A percentile compares a stretch with the other conserved stretches of the same genome.
These are phyloP conservation scores for Cephalotrichum gorgonifer DNA, from an alignment of 2,329 filamentous ascomycete species.

Conservation along the genomic window DNA sequence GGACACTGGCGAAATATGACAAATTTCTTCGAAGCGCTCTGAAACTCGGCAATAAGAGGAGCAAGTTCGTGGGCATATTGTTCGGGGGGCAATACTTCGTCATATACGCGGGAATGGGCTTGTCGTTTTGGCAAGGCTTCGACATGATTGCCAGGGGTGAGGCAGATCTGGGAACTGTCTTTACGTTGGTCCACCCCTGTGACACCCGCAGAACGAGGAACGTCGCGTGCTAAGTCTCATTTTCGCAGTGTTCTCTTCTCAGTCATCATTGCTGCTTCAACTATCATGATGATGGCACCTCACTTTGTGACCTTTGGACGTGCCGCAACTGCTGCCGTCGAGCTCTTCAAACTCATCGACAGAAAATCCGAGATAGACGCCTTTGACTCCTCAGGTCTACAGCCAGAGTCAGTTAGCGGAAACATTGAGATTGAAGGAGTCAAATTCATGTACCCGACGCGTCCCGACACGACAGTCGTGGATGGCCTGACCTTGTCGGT, in stretches of 20 bases:
- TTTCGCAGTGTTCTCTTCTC: slow-evolving; percentile 37
- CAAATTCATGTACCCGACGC: slow-evolving; percentile 45
- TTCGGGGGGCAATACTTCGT: slow-evolving; percentile 35
- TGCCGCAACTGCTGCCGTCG: slow-evolving; percentile 32
- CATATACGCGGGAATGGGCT: slow-evolving; percentile 34
- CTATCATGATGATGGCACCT: slow-evolving; percentile 33
- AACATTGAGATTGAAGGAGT: slow-evolving; percentile 38
- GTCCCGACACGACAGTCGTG: slow-evolving; percentile 37
- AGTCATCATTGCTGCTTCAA: slow-evolving; percentile 32
- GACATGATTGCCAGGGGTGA: slow-evolving; percentile 32
- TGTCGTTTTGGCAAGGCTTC: slow-evolving; percentile 42
- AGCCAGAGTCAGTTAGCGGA: slow-evolving; percentile 16
- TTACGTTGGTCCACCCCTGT: slow-evolving; percentile 24
- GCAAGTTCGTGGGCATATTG: slow-evolving; percentile 28
- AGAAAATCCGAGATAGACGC: slow-evolving; percentile 31
- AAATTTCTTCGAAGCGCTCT: slow-evolving; percentile 27
- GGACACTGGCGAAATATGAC: slow-evolving; percentile 29
- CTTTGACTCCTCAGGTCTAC: slow-evolving; percentile 24
- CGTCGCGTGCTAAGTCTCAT: too few relatives aligned
- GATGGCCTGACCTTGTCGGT: slow-evolving; percentile 29
- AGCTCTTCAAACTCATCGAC: slow-evolving; percentile 37
- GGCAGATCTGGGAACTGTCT: slow-evolving; percentile 30
- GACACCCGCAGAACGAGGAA: too few relatives aligned
- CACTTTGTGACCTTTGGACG: slow-evolving; percentile 33
- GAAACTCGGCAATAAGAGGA: slow-evolving; percentile 29